phyloP scores from a whole-genome alignment of 164 flowering plant species.

The Akebia trifoliata region DNA sequence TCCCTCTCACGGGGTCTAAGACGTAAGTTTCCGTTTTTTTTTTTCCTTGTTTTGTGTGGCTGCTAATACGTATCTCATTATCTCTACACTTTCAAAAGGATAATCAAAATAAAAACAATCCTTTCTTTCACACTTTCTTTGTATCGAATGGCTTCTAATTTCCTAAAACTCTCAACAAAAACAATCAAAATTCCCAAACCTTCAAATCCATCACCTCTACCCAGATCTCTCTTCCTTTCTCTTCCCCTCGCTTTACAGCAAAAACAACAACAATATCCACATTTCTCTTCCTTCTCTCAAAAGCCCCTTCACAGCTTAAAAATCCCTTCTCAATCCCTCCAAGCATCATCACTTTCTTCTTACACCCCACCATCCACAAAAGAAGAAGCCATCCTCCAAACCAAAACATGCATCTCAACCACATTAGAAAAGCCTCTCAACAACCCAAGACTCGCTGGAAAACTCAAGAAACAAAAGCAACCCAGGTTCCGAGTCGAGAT shows the following conservation, averaged over 20 bases:
- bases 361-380: constrained; percentile 64
- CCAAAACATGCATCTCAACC: constrained; percentile 62
- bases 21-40: too few species aligned
- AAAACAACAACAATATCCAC: constrained; percentile 7
- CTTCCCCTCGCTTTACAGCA: constrained; percentile 15
- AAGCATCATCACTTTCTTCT: constrained; percentile 29
- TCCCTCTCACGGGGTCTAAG: too few species aligned
- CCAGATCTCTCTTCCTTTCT: constrained; percentile 25
- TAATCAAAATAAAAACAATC: too few species aligned
- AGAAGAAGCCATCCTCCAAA: constrained; percentile 85
- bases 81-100: too few species aligned
- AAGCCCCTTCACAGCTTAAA: constrained; percentile 10
- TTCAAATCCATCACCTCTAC: constrained; percentile 14
- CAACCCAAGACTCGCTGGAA: constrained; percentile 62
- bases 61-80: too few species aligned
- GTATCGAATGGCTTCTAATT: constrained; percentile 49
- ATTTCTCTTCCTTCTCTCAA: constrained; percentile 12
- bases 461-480: constrained; percentile 67
- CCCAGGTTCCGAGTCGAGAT: constrained; percentile 71
- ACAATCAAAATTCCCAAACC: constrained; percentile 22
- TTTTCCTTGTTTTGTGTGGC: too few species aligned
- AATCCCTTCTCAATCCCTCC: constrained; percentile 13
- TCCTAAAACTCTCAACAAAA: constrained; percentile 32
- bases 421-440: constrained; percentile 66
- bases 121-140: neutral